Evolutionary conservation across 2,329 filamentous ascomycete species (phyloP), one percentile per base, ranked within the genome.

Genomic region (Ascochyta viciae-villosae): DNA sequence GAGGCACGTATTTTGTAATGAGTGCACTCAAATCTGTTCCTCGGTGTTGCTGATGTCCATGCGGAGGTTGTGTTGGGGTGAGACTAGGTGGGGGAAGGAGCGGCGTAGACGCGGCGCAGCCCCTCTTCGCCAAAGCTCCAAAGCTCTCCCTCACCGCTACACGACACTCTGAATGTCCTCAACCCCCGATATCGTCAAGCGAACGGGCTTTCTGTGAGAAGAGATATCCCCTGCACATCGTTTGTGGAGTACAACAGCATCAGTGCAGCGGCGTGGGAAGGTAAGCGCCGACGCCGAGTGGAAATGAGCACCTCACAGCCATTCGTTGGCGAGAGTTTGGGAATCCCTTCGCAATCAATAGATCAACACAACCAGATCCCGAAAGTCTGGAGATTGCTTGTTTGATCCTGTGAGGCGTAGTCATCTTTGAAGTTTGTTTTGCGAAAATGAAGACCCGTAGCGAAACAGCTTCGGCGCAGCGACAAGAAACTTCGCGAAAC

Each of bases 401-500:
- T 51, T 56, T 56, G 48, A 56, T 43, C 47, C 47, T 51, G 31
- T 48, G 9, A 19, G 15, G 42, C 26, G 27, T 29, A 15, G 37
- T 10, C 13, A 16, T 13, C 22, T 0, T 46, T 29, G 31, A 29
- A 22, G 15, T 13, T 38, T 24, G 22, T 51, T 34, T 33, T 43
- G 47, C 42, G 33, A 47, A 26, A 22, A 15, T 43, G 31, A 24
- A 26, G 47, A 19, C 35, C 19, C 26, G 38, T 22, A 51, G 33
- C 37, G 26, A 47, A 47, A 15, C 41, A 51, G 38, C 33, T 33
- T 46, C n/a, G 24, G 37, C 42, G 19, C 53, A 47, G 47, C 42
- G 24, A 35, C 22, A 4, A 27, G 3, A 10, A 41, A 5, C 9
- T n/a, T 6, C 13, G 16, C 15, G 16, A 15, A 2, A 22, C 6